Base-by-base conservation (phyloP, 306 rosid genomes). In the Cucurbita argyrosperma region DNA sequence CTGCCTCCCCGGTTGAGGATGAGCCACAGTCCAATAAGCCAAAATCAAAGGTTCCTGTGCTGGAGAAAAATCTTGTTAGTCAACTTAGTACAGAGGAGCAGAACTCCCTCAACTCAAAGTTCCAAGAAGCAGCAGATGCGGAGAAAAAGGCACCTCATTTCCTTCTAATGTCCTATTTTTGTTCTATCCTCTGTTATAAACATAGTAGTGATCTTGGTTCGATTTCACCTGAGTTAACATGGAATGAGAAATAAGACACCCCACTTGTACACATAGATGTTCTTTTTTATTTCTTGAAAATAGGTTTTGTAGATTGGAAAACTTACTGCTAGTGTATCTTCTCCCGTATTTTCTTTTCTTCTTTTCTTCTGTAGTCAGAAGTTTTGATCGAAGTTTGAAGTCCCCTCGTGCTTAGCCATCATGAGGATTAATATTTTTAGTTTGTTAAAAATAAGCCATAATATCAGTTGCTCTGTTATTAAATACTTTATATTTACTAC, bases 81-180 rank as follows among this genome's bases (percentile, higher is more conserved):
- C 99, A 95, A 80, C 86, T 95, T 64, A 90, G 99, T 87, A 86
- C 91, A 54, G 99, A 87, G 76, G 99, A 95, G 89, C 95, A 88
- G 83, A 83, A 83, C 78, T 81, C 90, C 16, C 87, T 95, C 56
- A 88, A 83, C 79, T 80, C 82, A 60, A 95, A 86, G 82, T 86
- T 89, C 75, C 85, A 88, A 81, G 99, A 95, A 65, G 99, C 96
- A 39, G 79, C 93, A 39, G 96, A 91, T 76, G 97, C 97, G 40
- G 96, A 83, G 84, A 88, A 88, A 82, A 95, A 87, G 97, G 99
- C 76, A 75, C 61, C 67, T 82, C 51, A 42, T 75, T 75, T 74
- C 52, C 40, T 18, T 73, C 21, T 68, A 38, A 54, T 63, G 74
- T 73, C 42, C 56, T 46, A 21, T 45, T 65, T 46, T 54, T 16